Conservation (phyloP, 2,329 filamentous ascomycete species). For the Aspergillus persii region DNA sequence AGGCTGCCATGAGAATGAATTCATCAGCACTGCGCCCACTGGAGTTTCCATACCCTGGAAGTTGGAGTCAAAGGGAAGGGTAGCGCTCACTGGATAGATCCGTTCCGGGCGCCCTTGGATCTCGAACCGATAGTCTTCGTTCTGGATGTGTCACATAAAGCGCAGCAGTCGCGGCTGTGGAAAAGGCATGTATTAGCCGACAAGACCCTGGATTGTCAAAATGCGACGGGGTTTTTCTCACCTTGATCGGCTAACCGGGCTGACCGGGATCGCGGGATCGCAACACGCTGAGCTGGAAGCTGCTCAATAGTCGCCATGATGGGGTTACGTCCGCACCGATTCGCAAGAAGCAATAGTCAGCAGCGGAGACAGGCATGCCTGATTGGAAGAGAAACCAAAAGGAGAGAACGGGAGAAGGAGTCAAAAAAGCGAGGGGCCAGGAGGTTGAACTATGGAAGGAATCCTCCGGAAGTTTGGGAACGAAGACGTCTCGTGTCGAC, state of each 20-base stretch:
- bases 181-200: slow-evolving; percentile 5
- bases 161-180: slow-evolving; percentile 59
- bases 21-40: background rate
- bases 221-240: slow-evolving; percentile 19
- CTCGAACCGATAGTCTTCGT: slow-evolving; percentile 29
- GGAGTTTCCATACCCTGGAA: background rate
- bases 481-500: slow-evolving; percentile 11
- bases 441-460: slow-evolving; percentile 12
- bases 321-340: slow-evolving; percentile 10
- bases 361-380: slow-evolving; percentile 20
- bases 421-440: slow-evolving; percentile 8
- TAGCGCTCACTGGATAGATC: slow-evolving; percentile 24
- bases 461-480: slow-evolving; percentile 25
- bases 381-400: slow-evolving; percentile 1
- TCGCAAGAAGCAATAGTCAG: slow-evolving; percentile 8
- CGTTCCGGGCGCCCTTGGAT: slow-evolving; percentile 18
- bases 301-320: slow-evolving; percentile 34
- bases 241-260: slow-evolving; percentile 35
- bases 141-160: slow-evolving; percentile 53
- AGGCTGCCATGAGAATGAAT: slow-evolving; percentile 14
- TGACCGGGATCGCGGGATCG: slow-evolving; percentile 22
- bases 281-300: slow-evolving; percentile 14
- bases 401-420: background rate
- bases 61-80: background rate
- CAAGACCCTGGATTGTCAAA: background rate